These are phyloP conservation scores for Termitomyces sp. DNA, from an alignment of 768 basidiomycete species.

Conservation along the genomic window DNA sequence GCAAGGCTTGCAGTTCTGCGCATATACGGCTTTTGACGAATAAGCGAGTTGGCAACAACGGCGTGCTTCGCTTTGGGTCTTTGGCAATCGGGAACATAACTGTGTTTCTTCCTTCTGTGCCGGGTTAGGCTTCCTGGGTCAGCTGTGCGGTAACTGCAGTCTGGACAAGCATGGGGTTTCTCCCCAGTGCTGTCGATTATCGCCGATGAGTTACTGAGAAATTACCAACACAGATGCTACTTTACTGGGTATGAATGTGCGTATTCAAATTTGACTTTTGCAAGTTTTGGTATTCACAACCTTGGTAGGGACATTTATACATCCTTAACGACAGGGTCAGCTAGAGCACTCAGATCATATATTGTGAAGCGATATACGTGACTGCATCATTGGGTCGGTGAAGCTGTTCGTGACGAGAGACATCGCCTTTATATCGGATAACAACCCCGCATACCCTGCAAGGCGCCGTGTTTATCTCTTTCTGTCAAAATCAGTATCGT, in stretches of 20 bases:
- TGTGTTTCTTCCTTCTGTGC: constrained; percentile 24
- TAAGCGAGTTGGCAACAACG: not conserved
- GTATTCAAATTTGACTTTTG: constrained; percentile 26
- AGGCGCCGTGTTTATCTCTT: constrained; percentile 14
- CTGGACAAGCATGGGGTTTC: constrained; percentile 20
- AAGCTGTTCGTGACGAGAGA: constrained; percentile 15
- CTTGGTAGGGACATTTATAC: constrained; percentile 21
- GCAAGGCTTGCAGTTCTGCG: not conserved
- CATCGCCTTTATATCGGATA: constrained; percentile 16
- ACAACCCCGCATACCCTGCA: constrained; percentile 14
- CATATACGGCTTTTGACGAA: not conserved
- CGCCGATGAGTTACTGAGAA: not conserved
- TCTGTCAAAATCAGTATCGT: constrained; percentile 5
- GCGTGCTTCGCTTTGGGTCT: constrained; percentile 1
- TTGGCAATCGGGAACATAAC: constrained; percentile 13
- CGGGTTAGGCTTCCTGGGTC: constrained; percentile 25
- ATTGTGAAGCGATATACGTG: constrained; percentile 8
- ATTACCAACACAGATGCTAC: not conserved
- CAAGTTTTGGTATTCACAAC: constrained; percentile 21
- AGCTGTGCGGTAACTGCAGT: constrained; percentile 20
- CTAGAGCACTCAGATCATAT: not conserved
- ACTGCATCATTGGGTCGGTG: constrained; percentile 8
- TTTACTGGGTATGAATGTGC: constrained; percentile 26
- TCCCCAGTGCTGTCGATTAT: constrained; percentile 19
- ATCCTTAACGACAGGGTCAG: constrained; percentile 13